Conservation (phyloP, 345 rosid species). For the Luvunga scandens region DNA sequence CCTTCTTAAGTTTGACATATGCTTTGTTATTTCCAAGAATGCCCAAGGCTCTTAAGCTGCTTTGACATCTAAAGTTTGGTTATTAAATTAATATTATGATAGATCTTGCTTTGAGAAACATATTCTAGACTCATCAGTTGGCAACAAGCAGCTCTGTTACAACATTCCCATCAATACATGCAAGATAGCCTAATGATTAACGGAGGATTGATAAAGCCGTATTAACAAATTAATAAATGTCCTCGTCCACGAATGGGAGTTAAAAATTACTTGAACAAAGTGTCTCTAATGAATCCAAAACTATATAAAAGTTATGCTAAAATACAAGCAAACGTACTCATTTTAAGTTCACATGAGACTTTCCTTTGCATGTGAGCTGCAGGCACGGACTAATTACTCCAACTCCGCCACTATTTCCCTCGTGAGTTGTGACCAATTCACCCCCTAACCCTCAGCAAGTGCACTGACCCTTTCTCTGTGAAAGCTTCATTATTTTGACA, state of each 20-base stretch:
- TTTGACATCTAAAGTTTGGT: no score
- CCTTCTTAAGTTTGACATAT: background rate
- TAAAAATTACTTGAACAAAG: background rate
- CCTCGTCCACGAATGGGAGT: background rate
- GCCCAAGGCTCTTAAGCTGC: background rate
- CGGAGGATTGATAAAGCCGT: conserved; percentile 5
- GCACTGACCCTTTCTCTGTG: background rate
- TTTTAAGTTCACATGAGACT: conserved; percentile 16
- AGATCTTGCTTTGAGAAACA: background rate
- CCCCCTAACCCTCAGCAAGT: background rate
- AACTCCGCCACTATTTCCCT: conserved; percentile 22
- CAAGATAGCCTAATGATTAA: conserved; percentile 2
- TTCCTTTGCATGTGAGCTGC: conserved; percentile 31
- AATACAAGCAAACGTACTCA: background rate
- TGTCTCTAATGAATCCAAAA: background rate
- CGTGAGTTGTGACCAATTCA: conserved; percentile 22
- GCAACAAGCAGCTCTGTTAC: conserved; percentile 2
- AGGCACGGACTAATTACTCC: conserved; percentile 13
- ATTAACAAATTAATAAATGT: background rate
- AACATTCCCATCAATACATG: conserved; percentile 3
- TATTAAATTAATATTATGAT: no score
- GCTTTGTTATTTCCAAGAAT: background rate
- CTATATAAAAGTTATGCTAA: background rate
- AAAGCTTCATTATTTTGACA: background rate
- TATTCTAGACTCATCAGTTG: background rate